A percentile compares a stretch with the other conserved stretches of the same genome.
Evolutionary conservation across 202 grass and related monocot species (phyloP).

Genomic region (Elaeis oleifera): DNA sequence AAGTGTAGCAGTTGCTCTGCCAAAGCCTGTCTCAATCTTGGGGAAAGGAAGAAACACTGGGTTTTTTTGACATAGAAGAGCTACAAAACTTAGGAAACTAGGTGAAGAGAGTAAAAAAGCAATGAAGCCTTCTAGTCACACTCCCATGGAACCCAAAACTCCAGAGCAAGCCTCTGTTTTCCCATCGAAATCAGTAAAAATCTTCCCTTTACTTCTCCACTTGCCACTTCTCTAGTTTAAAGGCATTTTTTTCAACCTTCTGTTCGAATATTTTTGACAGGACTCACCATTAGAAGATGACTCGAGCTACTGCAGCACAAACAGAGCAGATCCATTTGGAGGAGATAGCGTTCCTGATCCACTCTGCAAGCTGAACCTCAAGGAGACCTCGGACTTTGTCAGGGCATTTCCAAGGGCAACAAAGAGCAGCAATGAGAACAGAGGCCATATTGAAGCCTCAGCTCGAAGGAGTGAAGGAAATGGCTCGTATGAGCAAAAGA

Average conservation of each 20-base stretch:
- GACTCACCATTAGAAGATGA: slow-evolving; percentile 28
- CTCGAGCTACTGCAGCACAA: slow-evolving; percentile 26
- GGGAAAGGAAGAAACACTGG: neutral
- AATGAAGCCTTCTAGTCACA: neutral
- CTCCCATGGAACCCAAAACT: slow-evolving; percentile 53
- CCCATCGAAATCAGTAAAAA: slow-evolving; percentile 42
- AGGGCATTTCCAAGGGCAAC: slow-evolving; percentile 48
- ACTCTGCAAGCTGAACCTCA: slow-evolving; percentile 40
- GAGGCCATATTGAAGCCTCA: slow-evolving; percentile 29
- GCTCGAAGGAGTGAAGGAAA: slow-evolving; percentile 33
- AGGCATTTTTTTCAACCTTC: neutral
- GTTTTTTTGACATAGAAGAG: neutral
- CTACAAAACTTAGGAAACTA: neutral
- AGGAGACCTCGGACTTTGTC: slow-evolving; percentile 52
- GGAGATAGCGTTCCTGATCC: slow-evolving; percentile 41
- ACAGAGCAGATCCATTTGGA: slow-evolving; percentile 33
- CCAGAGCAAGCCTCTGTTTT: slow-evolving; percentile 34
- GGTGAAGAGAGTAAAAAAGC: neutral
- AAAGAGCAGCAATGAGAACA: slow-evolving; percentile 19
- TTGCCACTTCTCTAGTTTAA: neutral
- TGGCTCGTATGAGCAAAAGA: slow-evolving; percentile 7
- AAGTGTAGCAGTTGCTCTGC: too few species aligned
- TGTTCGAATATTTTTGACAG: slow-evolving; percentile 6
- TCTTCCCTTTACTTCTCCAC: slow-evolving; percentile 3
- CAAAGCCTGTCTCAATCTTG: too few species aligned